Evolutionary conservation across 2,329 filamentous ascomycete species (phyloP).

Genomic region (Neophaeococcomyces mojaviensis): DNA sequence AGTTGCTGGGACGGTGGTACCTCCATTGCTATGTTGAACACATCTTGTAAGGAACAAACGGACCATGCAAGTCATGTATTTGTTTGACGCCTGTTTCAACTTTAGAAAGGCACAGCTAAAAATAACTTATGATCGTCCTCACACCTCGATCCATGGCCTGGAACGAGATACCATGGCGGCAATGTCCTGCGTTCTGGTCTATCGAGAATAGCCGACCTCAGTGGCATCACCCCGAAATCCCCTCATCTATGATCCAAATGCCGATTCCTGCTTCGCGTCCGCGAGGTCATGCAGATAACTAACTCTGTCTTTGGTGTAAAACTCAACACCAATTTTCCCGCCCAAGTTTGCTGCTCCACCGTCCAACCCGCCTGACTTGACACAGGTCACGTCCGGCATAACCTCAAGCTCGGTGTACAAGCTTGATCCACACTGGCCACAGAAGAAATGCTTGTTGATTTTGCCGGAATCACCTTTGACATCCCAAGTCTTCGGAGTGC

Average conservation of each 20-base stretch:
- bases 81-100: no score
- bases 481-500: slow-evolving; percentile 43
- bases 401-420: slow-evolving; percentile 48
- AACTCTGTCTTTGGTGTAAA: slow-evolving; percentile 46
- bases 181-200: no score
- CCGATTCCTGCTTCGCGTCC: slow-evolving; percentile 43
- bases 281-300: slow-evolving; percentile 36
- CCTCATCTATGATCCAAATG: slow-evolving; percentile 15
- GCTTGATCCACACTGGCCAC: slow-evolving; percentile 44
- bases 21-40: no score
- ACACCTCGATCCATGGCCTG: no score
- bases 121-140: no score
- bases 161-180: no score
- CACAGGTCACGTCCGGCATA: slow-evolving; percentile 43
- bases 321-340: slow-evolving; percentile 43
- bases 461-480: slow-evolving; percentile 44
- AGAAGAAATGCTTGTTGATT: slow-evolving; percentile 51
- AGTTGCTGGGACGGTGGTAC: no score
- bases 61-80: no score
- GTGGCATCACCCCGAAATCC: no score
- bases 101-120: no score
- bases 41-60: no score
- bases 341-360: slow-evolving; percentile 39
- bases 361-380: slow-evolving; percentile 48
- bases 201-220: no score